Percentiles rank a stretch among this genome's conserved stretches.
These are phyloP conservation scores for Sphagnum tenellum DNA, from an alignment of 225 moss, liverwort and hornwort species.

Conservation along the genomic window DNA sequence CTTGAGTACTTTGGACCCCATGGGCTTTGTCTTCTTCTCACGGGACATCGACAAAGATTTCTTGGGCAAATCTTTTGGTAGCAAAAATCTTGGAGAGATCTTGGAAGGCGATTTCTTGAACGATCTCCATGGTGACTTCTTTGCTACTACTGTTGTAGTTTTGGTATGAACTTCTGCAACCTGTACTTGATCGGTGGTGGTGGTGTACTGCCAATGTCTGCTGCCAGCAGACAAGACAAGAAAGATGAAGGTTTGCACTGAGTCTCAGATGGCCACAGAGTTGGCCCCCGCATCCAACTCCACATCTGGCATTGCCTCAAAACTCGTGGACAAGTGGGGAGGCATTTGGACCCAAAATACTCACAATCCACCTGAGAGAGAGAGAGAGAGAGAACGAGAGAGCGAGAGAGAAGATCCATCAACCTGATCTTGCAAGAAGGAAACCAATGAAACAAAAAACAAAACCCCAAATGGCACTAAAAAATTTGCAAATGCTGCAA, in stretches of 20 bases:
- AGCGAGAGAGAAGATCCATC: no score
- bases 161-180: conserved; percentile 1
- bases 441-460: no score
- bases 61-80: conserved; percentile 7
- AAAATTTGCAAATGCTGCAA: no score
- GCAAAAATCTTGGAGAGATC: conserved; percentile 30
- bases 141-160: conserved; percentile 4
- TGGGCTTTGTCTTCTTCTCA: conserved; percentile 9
- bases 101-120: conserved; percentile 21
- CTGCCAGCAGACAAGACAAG: no score
- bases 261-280: no score
- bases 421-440: no score
- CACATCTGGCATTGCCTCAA: conserved; percentile 16
- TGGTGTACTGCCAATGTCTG: background rate
- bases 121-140: conserved; percentile 23
- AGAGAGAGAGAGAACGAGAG: no score
- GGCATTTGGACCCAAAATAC: conserved; percentile 10
- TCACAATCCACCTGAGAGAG: no score
- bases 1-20: background rate
- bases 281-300: background rate
- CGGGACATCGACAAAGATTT: background rate
- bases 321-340: conserved; percentile 26
- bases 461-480: no score
- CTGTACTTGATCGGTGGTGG: conserved; percentile 1
- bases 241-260: no score